A percentile compares a stretch with the other conserved stretches of the same genome.
Evolutionary conservation across 345 rosid genomes (phyloP).

Genomic region (Abelmoschus esculentus): DNA sequence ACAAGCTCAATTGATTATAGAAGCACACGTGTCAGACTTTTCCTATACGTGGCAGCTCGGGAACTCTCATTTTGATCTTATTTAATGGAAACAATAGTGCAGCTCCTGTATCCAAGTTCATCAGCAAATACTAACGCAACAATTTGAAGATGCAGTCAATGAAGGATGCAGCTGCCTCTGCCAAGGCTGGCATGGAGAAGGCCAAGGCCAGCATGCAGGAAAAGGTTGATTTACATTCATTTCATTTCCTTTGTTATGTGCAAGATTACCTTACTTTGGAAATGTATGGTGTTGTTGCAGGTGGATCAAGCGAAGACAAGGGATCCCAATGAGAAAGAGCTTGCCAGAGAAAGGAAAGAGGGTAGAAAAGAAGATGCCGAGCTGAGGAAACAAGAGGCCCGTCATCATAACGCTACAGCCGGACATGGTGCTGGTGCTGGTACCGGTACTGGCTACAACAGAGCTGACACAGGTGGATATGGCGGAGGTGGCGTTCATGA

Average conservation of each 20-base stretch:
- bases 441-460: neutral
- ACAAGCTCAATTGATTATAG: neutral
- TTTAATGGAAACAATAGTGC: neutral
- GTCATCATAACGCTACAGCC: conserved; percentile 39
- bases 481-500: neutral
- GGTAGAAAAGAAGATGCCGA: conserved; percentile 40
- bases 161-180: conserved; percentile 68
- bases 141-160: conserved; percentile 32
- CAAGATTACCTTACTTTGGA: no score
- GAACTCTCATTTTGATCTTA: neutral
- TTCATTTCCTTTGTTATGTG: neutral
- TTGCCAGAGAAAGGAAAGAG: conserved; percentile 54
- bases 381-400: conserved; percentile 37
- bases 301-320: conserved; percentile 44
- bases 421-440: neutral
- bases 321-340: conserved; percentile 51
- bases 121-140: neutral
- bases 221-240: conserved; percentile 33
- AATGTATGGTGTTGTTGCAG: conserved; percentile 15
- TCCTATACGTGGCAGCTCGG: neutral
- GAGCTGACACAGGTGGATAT: neutral
- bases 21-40: neutral
- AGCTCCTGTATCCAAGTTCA: neutral
- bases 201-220: conserved; percentile 59
- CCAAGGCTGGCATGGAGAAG: conserved; percentile 75